Percentiles rank a stretch among this genome's conserved stretches.
phyloP scores from a whole-genome alignment of 176 grass and related monocot genomes.

The Thinopyrum elongatum region DNA sequence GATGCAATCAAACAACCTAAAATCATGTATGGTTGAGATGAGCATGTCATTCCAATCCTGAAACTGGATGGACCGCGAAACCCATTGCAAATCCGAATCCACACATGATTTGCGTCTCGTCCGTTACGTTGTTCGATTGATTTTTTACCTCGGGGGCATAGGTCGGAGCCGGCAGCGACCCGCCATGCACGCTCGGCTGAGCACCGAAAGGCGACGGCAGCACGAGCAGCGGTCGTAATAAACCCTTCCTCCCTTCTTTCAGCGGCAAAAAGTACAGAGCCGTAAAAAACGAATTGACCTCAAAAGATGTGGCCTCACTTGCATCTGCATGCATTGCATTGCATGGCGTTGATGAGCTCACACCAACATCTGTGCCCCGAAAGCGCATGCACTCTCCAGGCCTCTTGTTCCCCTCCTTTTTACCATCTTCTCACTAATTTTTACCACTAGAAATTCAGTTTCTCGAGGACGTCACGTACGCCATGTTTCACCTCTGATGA shows the following conservation, averaged over 20 bases:
- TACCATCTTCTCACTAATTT: no score
- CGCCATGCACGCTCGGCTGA: slow-evolving; percentile 34
- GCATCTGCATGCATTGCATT: neutral
- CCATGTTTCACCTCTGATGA: neutral
- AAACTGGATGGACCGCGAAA: no score
- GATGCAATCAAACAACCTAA: no score
- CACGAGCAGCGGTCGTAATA: neutral
- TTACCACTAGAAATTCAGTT: neutral
- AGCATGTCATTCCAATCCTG: no score
- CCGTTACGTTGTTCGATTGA: neutral
- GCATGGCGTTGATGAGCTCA: slow-evolving; percentile 28
- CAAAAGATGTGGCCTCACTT: slow-evolving; percentile 31
- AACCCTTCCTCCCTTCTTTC: neutral
- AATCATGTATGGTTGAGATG: no score
- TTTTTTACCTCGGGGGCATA: neutral
- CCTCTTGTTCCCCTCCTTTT: neutral
- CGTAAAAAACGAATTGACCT: neutral
- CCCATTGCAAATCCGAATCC: no score
- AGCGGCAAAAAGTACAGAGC: neutral
- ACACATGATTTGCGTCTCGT: no score
- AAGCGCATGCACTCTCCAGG: slow-evolving; percentile 36
- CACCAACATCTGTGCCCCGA: slow-evolving; percentile 33
- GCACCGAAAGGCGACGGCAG: slow-evolving; percentile 28
- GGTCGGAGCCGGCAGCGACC: slow-evolving; percentile 23
- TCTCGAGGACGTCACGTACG: neutral